Evolutionary conservation across 2,329 filamentous ascomycete genomes (phyloP), one percentile per base, ranked within the genome.

Genomic region (Clarireedia monteithiana): DNA sequence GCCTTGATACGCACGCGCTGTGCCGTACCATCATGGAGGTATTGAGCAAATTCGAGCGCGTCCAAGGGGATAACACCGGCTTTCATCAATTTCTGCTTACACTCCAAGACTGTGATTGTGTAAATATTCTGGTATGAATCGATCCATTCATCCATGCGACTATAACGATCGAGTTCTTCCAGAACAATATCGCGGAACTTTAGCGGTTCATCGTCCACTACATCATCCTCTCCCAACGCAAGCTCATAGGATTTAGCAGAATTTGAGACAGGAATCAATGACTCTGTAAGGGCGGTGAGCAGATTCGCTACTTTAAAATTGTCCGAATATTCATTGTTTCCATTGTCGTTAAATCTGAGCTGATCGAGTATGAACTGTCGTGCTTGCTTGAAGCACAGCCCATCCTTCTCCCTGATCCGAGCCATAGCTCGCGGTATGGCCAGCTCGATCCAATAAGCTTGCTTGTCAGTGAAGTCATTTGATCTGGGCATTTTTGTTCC

Each of bases 301-400:
- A 99, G 77, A 23, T 80, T 87, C 6, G 90, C 84, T 53, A 99
- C 83, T 68, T 96, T 99, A 65, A 89, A 85, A 60, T 91, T 86
- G 66, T 99, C 95, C 5, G 91, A 96, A 67, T 83, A 95, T 50
- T 85, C 73, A 64, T 99, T 99, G 58, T 88, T 86, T 2, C 88
- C 85, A 68, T 99, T 99, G 72, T 99, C 91, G 68, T 99, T 99
- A 74, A 91, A 92, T 49, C 88, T 86, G 36, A 99, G 76, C 67
- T 95, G 88, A 63, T 96, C 91, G 23, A 95, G 81, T 48, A 99
- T 81, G 69, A 96, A 95, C 40, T 82, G 81, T 56, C 91, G 88
- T 5, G 90, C 90, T 52, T 85, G 78, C 66, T 86, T 77, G 0
- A 92, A 91, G 53, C 91, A 91, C 64, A 83, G 86, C 39, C 90